phyloP scores from a whole-genome alignment of 1,284 basidiomycete genomes.

The Leccinum subatratum region DNA sequence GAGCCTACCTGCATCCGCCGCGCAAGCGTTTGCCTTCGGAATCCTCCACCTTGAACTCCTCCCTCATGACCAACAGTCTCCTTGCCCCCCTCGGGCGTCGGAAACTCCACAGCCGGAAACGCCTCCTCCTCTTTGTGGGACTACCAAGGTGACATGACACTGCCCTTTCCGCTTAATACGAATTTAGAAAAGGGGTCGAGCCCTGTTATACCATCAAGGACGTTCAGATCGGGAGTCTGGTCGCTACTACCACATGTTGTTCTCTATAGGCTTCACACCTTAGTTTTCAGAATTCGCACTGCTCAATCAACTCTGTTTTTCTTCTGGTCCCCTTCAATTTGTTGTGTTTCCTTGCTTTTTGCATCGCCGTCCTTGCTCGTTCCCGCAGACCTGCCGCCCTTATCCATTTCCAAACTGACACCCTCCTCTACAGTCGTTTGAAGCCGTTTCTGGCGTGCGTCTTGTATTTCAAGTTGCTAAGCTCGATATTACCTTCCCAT shows the following conservation, averaged over 20 bases:
- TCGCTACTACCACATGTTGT: conserved; percentile 20
- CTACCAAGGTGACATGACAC: too few relatives aligned
- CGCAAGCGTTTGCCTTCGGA: conserved; percentile 65
- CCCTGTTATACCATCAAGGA: conserved; percentile 29
- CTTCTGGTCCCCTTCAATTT: conserved; percentile 20
- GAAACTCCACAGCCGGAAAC: conserved; percentile 65
- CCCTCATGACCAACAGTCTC: conserved; percentile 52
- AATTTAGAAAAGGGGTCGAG: conserved; percentile 23
- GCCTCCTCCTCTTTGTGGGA: conserved; percentile 31
- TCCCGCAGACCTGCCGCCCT: conserved; percentile 17
- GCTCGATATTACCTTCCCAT: conserved; percentile 32
- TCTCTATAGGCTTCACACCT: conserved; percentile 25
- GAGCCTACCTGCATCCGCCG: conserved; percentile 42
- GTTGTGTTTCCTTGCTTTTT: conserved; percentile 20
- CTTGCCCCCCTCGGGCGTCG: conserved; percentile 37
- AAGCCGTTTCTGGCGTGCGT: conserved; percentile 27
- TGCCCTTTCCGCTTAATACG: conserved; percentile 17
- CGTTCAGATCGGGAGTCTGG: conserved; percentile 21
- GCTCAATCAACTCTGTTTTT: conserved; percentile 22
- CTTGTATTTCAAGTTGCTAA: conserved; percentile 35
- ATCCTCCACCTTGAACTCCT: conserved; percentile 66
- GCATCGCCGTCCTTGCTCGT: conserved; percentile 24
- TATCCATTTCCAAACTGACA: conserved; percentile 23
- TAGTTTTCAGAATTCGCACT: conserved; percentile 26
- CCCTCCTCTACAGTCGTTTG: conserved; percentile 31